Percentiles rank a stretch among this genome's conserved stretches.
Conservation (phyloP, 176 grass and related monocot species). For the Thalia dealbata region DNA sequence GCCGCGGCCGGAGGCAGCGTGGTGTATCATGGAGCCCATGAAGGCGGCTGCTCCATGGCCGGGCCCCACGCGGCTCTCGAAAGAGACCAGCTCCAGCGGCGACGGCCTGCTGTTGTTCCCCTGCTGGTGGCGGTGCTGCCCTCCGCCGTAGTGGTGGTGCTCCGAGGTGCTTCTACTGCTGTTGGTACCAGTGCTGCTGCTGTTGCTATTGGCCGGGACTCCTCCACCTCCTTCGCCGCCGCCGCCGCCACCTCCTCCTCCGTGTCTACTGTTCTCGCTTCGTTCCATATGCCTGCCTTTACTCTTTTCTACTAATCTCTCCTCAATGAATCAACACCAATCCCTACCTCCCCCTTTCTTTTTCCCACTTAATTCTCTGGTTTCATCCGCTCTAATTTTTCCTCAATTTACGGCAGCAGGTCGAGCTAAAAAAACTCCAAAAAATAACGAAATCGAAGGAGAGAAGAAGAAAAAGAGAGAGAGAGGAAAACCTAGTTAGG, state of each 20-base stretch:
- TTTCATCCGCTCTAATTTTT: too few species aligned
- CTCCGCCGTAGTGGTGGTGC: conserved; percentile 25
- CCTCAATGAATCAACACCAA: neutral
- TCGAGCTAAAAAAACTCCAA: neutral
- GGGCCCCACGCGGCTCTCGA: conserved; percentile 35
- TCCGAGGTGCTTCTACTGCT: conserved; percentile 80
- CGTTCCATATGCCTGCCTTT: conserved; percentile 16
- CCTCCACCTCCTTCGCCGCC: neutral
- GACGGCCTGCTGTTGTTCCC: conserved; percentile 6
- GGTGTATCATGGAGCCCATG: conserved; percentile 60
- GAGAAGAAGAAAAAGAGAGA: neutral
- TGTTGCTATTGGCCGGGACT: conserved; percentile 52
- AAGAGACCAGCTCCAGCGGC: conserved; percentile 21
- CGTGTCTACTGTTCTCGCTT: conserved; percentile 30
- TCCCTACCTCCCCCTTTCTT: neutral
- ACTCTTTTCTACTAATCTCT: conserved; percentile 1
- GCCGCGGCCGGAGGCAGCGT: neutral
- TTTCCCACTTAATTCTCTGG: neutral
- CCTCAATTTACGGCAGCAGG: neutral
- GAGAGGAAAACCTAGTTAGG: conserved; percentile 14
- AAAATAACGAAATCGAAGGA: neutral
- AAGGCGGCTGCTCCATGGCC: conserved; percentile 34
- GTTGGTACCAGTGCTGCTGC: conserved; percentile 65
- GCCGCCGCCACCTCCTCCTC: conserved; percentile 23
- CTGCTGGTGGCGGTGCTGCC: conserved; percentile 30